Evolutionary conservation across 805 yeast genomes (phyloP), one percentile per base, ranked within the genome.

Genomic region (Sugiyamaella americana): DNA sequence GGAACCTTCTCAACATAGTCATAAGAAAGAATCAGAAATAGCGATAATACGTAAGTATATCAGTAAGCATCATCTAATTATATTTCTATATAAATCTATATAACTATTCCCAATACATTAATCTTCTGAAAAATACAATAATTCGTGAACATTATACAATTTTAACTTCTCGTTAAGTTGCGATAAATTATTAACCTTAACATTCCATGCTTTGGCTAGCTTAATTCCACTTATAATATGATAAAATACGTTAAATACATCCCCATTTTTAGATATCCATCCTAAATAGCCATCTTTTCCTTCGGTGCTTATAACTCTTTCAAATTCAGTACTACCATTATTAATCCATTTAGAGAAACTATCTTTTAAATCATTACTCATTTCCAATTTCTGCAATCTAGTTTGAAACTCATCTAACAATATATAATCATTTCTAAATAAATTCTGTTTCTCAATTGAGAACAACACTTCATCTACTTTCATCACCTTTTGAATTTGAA

Each of bases 391-490:
- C 8, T n/a, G 13, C 16, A 47, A 23, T 16, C 30, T 17, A 8
- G 11, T 20, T 11, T 32, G 13, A 21, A 53, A 40, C 29, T 54
- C 50, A 13, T 38, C 49, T 13, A 53, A 24, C 4, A 36, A 61
- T 30, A 65, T 67, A 5, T 72, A 59, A 11, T 70, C 73, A 57
- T 80, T 78, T 53, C 79, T 69, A 63, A 79, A 85, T 35, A 83
- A 73, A 53, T 87, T 86, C 46, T 73, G 76, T 55, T 76, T 78
- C 58, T 87, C 96, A 4, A 73, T 64, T 4, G 79, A 78, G 61
- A 87, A 87, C 36, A 87, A 60, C 2, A 70, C 66, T 17, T 68
- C 63, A 18, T 63, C 67, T 4, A 51, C 47, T 5, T 47, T 26
- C 1, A 55, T 24, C 4, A 63, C 58, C 1, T 51, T 48, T 11